Evolutionary conservation across 306 rosid species (phyloP).

Genomic region (Lotus japonicus): DNA sequence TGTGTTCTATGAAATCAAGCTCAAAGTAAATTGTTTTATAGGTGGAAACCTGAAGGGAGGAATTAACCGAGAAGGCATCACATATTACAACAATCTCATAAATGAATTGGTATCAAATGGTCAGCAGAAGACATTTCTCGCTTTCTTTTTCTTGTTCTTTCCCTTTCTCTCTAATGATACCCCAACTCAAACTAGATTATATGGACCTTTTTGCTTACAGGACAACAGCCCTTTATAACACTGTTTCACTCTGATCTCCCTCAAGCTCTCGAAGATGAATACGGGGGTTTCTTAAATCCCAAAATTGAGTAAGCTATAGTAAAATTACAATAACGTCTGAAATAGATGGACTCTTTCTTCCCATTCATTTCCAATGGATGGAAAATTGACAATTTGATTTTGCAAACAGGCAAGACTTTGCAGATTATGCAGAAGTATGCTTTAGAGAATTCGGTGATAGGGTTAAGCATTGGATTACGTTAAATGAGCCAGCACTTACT

Average conservation of each 20-base stretch:
- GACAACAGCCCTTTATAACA: constrained; percentile 59
- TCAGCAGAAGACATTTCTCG: background rate
- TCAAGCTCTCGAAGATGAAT: constrained; percentile 53
- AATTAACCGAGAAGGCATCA: constrained; percentile 44
- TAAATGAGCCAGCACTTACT: constrained; percentile 52
- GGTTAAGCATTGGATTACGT: constrained; percentile 65
- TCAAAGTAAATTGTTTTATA: constrained; percentile 2
- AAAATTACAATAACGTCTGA: background rate
- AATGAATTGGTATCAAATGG: constrained; percentile 48
- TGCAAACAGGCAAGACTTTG: constrained; percentile 40
- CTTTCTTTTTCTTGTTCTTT: background rate
- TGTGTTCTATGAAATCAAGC: background rate
- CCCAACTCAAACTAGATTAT: background rate
- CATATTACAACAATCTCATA: constrained; percentile 58
- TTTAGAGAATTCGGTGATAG: constrained; percentile 61
- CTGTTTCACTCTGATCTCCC: constrained; percentile 57
- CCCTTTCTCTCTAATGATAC: background rate
- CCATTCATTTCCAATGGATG: background rate
- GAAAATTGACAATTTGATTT: background rate
- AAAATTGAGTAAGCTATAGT: constrained; percentile 39
- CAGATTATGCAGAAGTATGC: constrained; percentile 54
- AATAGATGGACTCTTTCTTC: background rate
- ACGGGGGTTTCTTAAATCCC: constrained; percentile 51
- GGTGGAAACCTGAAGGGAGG: constrained; percentile 65
- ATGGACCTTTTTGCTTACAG: constrained; percentile 11